phyloP scores from a whole-genome alignment of 768 basidiomycete species.

The Rhodotorula paludigena region DNA sequence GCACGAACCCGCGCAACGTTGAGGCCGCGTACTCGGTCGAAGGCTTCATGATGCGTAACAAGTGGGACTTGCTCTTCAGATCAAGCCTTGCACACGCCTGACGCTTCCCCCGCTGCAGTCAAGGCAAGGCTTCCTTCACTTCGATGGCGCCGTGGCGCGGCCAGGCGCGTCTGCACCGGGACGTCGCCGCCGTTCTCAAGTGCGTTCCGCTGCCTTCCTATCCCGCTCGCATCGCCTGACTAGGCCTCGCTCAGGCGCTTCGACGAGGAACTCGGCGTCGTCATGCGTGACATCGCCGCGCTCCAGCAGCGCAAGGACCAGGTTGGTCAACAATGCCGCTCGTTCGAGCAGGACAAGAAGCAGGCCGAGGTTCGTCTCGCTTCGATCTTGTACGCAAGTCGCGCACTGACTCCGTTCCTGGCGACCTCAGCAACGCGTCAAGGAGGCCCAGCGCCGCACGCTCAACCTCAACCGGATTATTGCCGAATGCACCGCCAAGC shows the following conservation, averaged over 20 bases:
- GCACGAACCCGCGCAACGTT: constrained; percentile 26
- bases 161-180: constrained; percentile 32
- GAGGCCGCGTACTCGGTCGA: constrained; percentile 27
- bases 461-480: constrained; percentile 7
- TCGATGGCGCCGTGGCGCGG: constrained; percentile 31
- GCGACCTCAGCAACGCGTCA: neutral
- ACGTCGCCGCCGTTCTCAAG: constrained; percentile 17
- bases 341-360: constrained; percentile 56
- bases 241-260: neutral
- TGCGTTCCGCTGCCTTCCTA: neutral
- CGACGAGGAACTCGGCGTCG: neutral
- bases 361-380: constrained; percentile 48
- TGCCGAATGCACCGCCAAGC: constrained; percentile 3
- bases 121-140: constrained; percentile 16
- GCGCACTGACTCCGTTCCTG: neutral
- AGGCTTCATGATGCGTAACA: constrained; percentile 23
- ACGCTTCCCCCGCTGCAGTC: constrained; percentile 1
- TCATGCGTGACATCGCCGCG: neutral
- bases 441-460: constrained; percentile 5
- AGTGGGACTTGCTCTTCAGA: neutral
- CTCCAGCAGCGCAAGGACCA: neutral
- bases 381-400: too few species aligned
- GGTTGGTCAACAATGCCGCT: constrained; percentile 56
- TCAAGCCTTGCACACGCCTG: accelerated
- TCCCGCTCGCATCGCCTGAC: neutral